A percentile compares a stretch with the other conserved stretches of the same genome.
Conservation (phyloP, 495 filamentous ascomycete genomes). For the Astrocystis sublimbata region DNA sequence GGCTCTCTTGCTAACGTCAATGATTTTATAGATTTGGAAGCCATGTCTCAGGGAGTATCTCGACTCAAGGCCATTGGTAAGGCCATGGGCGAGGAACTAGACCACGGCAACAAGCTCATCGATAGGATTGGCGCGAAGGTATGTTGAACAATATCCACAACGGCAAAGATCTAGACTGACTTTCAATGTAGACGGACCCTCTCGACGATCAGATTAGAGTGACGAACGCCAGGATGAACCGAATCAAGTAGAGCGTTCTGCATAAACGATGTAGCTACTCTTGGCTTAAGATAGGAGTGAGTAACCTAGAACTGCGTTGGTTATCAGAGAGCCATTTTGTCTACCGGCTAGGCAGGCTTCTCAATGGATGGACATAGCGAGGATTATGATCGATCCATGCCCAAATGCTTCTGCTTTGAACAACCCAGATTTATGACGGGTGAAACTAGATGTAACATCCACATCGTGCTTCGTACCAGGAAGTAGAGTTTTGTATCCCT, state of each 20-base stretch:
- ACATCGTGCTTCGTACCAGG: too few relatives aligned
- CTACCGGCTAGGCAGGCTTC: constrained; percentile 1
- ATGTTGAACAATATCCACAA: constrained; percentile 16
- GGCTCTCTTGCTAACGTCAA: constrained; percentile 2
- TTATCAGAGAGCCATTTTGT: background rate
- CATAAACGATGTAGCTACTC: background rate
- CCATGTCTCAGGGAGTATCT: constrained; percentile 59
- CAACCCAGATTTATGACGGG: too few relatives aligned
- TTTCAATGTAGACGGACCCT: constrained; percentile 31
- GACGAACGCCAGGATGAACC: constrained; percentile 26
- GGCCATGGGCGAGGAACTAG: constrained; percentile 71
- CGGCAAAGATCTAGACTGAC: constrained; percentile 21
- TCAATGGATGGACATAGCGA: constrained; percentile 13
- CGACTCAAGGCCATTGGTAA: constrained; percentile 66
- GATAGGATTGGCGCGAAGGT: constrained; percentile 75
- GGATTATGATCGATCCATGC: background rate
- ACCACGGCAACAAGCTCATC: constrained; percentile 72
- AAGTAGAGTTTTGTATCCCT: too few relatives aligned
- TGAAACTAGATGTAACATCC: too few relatives aligned
- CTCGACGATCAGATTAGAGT: constrained; percentile 31
- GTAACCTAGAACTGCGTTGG: background rate
- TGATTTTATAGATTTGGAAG: constrained; percentile 35
- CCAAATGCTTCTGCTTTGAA: background rate
- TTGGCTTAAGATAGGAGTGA: background rate
- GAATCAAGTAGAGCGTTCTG: constrained; percentile 7